Percentiles rank a stretch among this genome's conserved stretches.
Conservation (phyloP, 2,329 filamentous ascomycete genomes). For the Penicillium hordei region DNA sequence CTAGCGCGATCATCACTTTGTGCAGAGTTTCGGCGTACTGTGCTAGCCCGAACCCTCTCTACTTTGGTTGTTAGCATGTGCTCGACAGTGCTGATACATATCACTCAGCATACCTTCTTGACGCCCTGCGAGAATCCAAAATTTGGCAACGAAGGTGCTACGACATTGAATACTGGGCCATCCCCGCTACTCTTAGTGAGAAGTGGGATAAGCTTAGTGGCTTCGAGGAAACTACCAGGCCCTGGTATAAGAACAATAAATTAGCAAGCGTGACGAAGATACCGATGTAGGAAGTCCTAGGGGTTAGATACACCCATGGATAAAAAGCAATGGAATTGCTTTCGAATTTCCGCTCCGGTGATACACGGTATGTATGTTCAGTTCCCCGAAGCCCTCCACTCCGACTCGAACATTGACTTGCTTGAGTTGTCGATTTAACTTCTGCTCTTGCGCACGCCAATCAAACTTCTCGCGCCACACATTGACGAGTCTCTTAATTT, state of each 20-base stretch:
- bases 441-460: conserved; percentile 61
- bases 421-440: conserved; percentile 58
- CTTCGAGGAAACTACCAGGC: conserved; percentile 67
- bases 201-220: conserved; percentile 45
- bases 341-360: conserved; percentile 51
- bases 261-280: not conserved
- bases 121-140: conserved; percentile 56
- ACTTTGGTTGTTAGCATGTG: conserved; percentile 13
- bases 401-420: conserved; percentile 57
- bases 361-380: conserved; percentile 66
- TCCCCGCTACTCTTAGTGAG: conserved; percentile 39
- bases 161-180: conserved; percentile 52
- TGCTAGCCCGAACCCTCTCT: conserved; percentile 57
- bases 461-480: conserved; percentile 60
- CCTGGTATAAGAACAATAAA: conserved; percentile 29
- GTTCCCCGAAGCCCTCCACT: conserved; percentile 58
- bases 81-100: not conserved
- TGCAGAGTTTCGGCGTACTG: conserved; percentile 66
- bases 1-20: conserved; percentile 67
- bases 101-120: conserved; percentile 24
- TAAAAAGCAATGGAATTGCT: conserved; percentile 65
- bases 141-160: conserved; percentile 57
- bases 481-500: conserved; percentile 56
- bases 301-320: conserved; percentile 57
- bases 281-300: conserved; percentile 7